Evolutionary conservation across 805 yeast genomes (phyloP), one percentile per base, ranked within the genome.

Genomic region (Starmerella etchellsii): DNA sequence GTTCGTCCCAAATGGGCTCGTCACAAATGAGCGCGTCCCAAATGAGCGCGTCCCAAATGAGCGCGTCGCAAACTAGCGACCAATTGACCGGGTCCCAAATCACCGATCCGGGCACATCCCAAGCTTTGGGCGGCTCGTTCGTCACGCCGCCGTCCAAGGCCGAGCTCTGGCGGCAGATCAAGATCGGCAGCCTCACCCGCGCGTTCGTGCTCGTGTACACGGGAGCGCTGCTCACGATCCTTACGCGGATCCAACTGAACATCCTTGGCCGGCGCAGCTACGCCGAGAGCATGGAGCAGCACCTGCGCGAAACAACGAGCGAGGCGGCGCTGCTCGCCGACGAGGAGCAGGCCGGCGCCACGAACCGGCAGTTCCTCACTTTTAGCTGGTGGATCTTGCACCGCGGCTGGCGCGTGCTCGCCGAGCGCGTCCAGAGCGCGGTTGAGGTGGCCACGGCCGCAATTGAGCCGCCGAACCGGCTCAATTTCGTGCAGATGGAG

Each of bases 351-450:
- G 57, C 53, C 25, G 65, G 61, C 28, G 37, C 27, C 6, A 71
- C 71, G 49, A 74, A 78, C 54, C 88, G 91, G 53, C 79, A 84
- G 37, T 88, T 81, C 56, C 66, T 88, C 35, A 79, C 94, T 0
- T 71, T 84, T 47, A 78, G 87, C 46, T 88, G 96, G 95, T 88
- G 95, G 95, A 60, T 88, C 34, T 65, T 88, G 37, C 85, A 88
- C 58, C 73, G 76, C 48, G 97, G 97, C 0, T 84, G 91, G 85
- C 52, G 67, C 19, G 63, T 67, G 26, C 62, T 82, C 27, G 67
- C 73, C 19, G 61, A 66, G 23, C 60, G 68, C 18, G 72, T 83
- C 23, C 73, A 74, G 52, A 55, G 59, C 1, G 63, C 71, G 3
- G 87, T 88, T 3, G 66, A 64, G 24, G 66, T 65, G 25, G 76